These are phyloP conservation scores for Penicillium sp. DNA, from an alignment of 2,329 filamentous ascomycete genomes.

Conservation along the genomic window DNA sequence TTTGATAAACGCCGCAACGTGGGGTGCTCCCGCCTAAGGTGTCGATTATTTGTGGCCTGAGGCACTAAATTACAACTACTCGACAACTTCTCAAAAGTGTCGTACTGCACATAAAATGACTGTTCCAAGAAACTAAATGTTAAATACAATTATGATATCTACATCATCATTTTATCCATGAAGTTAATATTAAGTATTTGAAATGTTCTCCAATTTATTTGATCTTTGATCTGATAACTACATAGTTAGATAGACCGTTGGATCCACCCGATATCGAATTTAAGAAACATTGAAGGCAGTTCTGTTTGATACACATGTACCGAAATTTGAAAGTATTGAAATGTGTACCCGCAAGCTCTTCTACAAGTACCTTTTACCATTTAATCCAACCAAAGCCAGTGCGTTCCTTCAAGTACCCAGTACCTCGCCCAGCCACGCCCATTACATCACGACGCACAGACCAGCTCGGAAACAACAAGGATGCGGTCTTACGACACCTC, in stretches of 20 bases:
- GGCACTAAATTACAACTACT: not conserved
- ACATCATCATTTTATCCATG: too few relatives aligned
- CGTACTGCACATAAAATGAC: not conserved
- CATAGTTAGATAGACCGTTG: not conserved
- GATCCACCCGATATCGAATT: not conserved
- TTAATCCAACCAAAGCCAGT: fast-evolving
- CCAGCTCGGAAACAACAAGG: not conserved
- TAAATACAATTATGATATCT: not conserved
- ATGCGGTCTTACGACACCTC: not conserved
- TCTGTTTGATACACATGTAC: not conserved
- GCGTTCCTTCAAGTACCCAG: not conserved
- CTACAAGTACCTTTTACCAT: not conserved
- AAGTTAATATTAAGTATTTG: not conserved
- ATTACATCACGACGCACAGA: constrained; percentile 10
- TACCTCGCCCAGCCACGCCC: not conserved
- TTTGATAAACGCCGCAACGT: constrained; percentile 10
- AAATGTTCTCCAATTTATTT: not conserved
- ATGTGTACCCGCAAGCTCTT: not conserved
- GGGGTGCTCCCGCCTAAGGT: constrained; percentile 7
- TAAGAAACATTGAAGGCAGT: not conserved
- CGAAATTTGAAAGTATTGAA: not conserved
- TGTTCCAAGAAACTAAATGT: not conserved
- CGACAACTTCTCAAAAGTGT: not conserved
- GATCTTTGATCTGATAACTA: constrained; percentile 4
- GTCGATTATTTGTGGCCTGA: not conserved